Evolutionary conservation across 176 grass and related monocot species (phyloP), one percentile per base, ranked within the genome.

Genomic region (Microstegium vimineum): DNA sequence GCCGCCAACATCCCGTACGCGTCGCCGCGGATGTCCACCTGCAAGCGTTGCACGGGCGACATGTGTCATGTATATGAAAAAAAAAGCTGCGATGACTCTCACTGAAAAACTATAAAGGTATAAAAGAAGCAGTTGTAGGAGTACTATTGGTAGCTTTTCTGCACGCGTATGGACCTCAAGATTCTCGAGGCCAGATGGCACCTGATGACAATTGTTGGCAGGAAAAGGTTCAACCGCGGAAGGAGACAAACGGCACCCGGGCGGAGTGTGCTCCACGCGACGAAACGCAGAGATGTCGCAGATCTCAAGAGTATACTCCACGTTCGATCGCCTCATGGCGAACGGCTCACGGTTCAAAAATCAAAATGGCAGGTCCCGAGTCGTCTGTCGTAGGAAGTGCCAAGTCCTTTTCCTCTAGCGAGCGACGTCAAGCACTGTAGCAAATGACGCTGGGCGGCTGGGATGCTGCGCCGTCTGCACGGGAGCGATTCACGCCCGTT

Each of bases 1-100:
- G 90, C 92, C 23, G 95, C 92, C 11, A 97, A 86, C 88, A 97
- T 75, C 32, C 95, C 92, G 66, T 94, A 97, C 73, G 89, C 90
- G 82, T 97, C 90, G 27, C 86, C 90, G 20, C 86, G 81, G 42
- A 97, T 31, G 69, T 97, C 95, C 74, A 97, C 71, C 95, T 97
- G 82, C 69, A 0, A 13, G 2, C 18, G 5, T 27, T 8, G 14
- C 57, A 62, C 23, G 22, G 5, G 14, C 14, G 7, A 56, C 15
- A 2, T 66, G 51, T 5, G 18, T 54, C 7, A 54, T 22, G 2
- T 52, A 8, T n/a, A n/a, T 22, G 9, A 59, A 27, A 22, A 3
- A 57, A 46, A 36, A 37, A 23, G 3, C n/a, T 16, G 37, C 27
- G 9, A 47, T 28, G 5, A 17, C 4, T 25, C 10, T 45, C 23